phyloP scores from a whole-genome alignment of 495 filamentous ascomycete genomes.

The Neurospora sp. region DNA sequence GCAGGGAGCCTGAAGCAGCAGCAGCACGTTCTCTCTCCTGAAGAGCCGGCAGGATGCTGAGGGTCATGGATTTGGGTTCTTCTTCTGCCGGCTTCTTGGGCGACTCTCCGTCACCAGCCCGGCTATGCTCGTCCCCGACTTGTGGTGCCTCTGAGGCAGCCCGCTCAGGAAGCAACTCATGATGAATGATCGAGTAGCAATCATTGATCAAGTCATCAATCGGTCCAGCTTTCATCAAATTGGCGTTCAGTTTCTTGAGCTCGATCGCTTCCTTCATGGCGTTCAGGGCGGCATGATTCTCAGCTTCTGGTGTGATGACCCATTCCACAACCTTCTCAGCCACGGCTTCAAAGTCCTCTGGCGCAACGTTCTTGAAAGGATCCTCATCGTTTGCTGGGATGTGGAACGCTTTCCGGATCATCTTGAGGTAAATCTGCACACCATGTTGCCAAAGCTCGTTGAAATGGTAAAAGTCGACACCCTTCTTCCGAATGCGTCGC shows the following conservation, averaged over 20 bases:
- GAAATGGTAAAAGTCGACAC: slow-evolving; percentile 78
- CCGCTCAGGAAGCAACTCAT: slow-evolving; percentile 33
- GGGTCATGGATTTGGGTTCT: slow-evolving; percentile 5
- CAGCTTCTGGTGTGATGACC: slow-evolving; percentile 29
- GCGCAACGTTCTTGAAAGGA: slow-evolving; percentile 65
- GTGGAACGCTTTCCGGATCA: slow-evolving; percentile 59
- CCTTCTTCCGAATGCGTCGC: slow-evolving; percentile 71
- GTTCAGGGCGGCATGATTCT: slow-evolving; percentile 46
- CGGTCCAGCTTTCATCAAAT: slow-evolving; percentile 69
- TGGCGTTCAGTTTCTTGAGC: slow-evolving; percentile 80
- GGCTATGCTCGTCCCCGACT: slow-evolving; percentile 4
- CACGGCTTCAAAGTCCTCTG: slow-evolving; percentile 66
- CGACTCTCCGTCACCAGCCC: background rate
- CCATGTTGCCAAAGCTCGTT: slow-evolving; percentile 74
- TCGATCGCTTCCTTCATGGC: slow-evolving; percentile 77
- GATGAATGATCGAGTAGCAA: slow-evolving; percentile 72
- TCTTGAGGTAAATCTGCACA: slow-evolving; percentile 61
- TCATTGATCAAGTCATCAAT: slow-evolving; percentile 90
- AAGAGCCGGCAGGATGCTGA: slow-evolving; percentile 41
- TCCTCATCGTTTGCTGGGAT: slow-evolving; percentile 63
- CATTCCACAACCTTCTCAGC: slow-evolving; percentile 42
- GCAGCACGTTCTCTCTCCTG: slow-evolving; percentile 16
- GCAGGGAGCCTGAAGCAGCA: slow-evolving; percentile 15
- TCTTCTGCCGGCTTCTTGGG: background rate
- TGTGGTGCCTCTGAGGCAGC: slow-evolving; percentile 22